Evolutionary conservation across 495 filamentous ascomycete genomes (phyloP).

Genomic region (Talaromyces thailandensis): DNA sequence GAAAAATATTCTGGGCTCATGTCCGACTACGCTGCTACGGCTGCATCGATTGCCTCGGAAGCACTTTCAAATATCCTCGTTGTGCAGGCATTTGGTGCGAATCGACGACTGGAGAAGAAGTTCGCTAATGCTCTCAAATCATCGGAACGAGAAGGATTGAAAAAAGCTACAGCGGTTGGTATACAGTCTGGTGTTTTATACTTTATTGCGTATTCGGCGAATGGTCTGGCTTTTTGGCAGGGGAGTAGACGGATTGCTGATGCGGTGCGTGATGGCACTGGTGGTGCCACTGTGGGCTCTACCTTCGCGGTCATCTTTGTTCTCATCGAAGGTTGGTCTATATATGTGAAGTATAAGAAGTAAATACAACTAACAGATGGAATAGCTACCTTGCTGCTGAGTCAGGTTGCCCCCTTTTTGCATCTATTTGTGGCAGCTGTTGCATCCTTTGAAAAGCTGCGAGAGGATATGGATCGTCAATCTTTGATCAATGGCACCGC

Average conservation of each 20-base stretch:
- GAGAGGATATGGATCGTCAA: conserved; percentile 40
- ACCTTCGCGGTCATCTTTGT: conserved; percentile 14
- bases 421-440: conserved; percentile 50
- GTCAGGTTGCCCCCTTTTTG: conserved; percentile 54
- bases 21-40: conserved; percentile 39
- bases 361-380: conserved; percentile 8
- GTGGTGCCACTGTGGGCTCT: conserved; percentile 40
- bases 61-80: conserved; percentile 36
- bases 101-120: conserved; percentile 40
- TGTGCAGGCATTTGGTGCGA: conserved; percentile 42
- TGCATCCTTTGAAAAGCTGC: conserved; percentile 42
- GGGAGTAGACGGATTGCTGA: conserved; percentile 45
- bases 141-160: conserved; percentile 42
- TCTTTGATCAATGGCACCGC: conserved; percentile 41
- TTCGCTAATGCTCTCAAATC: conserved; percentile 37
- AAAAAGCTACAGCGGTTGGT: conserved; percentile 50
- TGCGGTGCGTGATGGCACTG: conserved; percentile 24
- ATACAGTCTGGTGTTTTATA: conserved; percentile 57
- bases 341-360: background rate
- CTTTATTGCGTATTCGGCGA: conserved; percentile 56
- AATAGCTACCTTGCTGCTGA: conserved; percentile 50
- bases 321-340: conserved; percentile 27
- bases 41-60: conserved; percentile 41
- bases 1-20: conserved; percentile 47
- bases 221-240: conserved; percentile 60